Base-by-base conservation (phyloP, 2,329 filamentous ascomycete genomes). In the Pochonia chlamydosporia region DNA sequence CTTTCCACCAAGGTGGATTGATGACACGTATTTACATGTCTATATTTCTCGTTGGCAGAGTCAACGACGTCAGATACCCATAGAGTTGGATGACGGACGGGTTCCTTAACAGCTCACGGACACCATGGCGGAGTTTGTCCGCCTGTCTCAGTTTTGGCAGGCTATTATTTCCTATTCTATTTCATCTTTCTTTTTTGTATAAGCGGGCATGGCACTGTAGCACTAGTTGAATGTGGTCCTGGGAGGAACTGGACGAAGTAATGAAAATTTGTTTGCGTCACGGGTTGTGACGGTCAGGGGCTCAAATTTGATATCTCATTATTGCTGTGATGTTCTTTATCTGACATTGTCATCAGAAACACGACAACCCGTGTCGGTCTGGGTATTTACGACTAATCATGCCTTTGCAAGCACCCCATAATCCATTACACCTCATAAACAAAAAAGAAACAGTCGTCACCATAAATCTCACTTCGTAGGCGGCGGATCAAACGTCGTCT, bases 401-500 rank as follows among this genome's bases (percentile, higher is more conserved):
- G n/a, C n/a, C n/a, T n/a, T n/a, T n/a, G n/a, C n/a, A n/a, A n/a
- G n/a, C n/a, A n/a, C n/a, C n/a, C n/a, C n/a, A n/a, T n/a, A n/a
- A n/a, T n/a, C n/a, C n/a, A n/a, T n/a, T n/a, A n/a, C n/a, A n/a
- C n/a, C n/a, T n/a, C n/a, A n/a, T n/a, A n/a, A n/a, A n/a, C n/a
- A n/a, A n/a, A n/a, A n/a, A n/a, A n/a, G n/a, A n/a, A n/a, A n/a
- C n/a, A n/a, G n/a, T n/a, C n/a, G n/a, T n/a, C n/a, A n/a, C n/a
- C n/a, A n/a, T n/a, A n/a, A n/a, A n/a, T n/a, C n/a, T n/a, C n/a
- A n/a, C 25, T 48, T 59, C 40, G 50, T 61, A 0, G 69, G 69
- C 13, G 69, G 68, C 20, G 64, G 65, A 26, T 65, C 62, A 53
- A 74, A 74, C 3, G 60, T 60, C 8, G 61, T 65, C 55, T 65